phyloP scores from a whole-genome alignment of 2,329 filamentous ascomycete genomes.

The Harringtonia lauricola region DNA sequence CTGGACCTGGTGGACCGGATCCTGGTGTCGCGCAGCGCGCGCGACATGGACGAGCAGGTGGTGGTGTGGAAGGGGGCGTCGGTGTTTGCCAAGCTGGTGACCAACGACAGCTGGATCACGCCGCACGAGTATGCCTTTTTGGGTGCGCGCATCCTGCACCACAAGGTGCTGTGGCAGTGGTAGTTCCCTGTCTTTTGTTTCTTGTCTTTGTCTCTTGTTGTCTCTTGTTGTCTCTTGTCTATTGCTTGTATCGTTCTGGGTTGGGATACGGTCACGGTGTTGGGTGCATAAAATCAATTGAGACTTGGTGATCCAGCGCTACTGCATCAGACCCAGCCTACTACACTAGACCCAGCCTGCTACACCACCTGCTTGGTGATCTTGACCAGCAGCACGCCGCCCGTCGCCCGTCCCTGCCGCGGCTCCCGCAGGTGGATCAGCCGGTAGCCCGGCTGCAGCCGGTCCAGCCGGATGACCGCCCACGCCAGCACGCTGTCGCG shows the following conservation, averaged over 20 bases:
- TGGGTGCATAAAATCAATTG: too few species aligned
- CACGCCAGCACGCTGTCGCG: slow-evolving; percentile 74
- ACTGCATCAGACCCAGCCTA: too few species aligned
- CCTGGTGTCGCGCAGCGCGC: slow-evolving; percentile 58
- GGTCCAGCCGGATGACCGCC: slow-evolving; percentile 79
- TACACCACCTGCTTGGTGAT: slow-evolving; percentile 46
- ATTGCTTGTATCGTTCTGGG: background rate
- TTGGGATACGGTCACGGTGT: too few species aligned
- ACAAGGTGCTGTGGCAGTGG: slow-evolving; percentile 63
- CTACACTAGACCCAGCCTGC: too few species aligned
- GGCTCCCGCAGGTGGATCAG: slow-evolving; percentile 64
- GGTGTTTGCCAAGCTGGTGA: slow-evolving; percentile 84
- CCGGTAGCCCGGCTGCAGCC: slow-evolving; percentile 63
- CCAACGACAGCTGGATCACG: slow-evolving; percentile 93
- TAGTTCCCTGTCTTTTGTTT: slow-evolving; percentile 14
- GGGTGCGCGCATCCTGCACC: slow-evolving; percentile 70
- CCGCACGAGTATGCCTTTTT: slow-evolving; percentile 79
- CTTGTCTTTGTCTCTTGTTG: background rate
- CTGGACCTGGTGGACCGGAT: slow-evolving; percentile 51
- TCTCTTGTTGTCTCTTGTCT: background rate
- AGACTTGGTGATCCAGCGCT: too few species aligned
- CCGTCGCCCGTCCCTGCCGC: slow-evolving; percentile 49
- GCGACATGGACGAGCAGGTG: slow-evolving; percentile 95
- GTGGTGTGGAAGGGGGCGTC: slow-evolving; percentile 96
- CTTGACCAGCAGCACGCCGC: slow-evolving; percentile 63